A percentile compares a stretch with the other conserved stretches of the same genome.
Conservation (phyloP, 2,329 filamentous ascomycete species). For the Pezicula neosporulosa region DNA sequence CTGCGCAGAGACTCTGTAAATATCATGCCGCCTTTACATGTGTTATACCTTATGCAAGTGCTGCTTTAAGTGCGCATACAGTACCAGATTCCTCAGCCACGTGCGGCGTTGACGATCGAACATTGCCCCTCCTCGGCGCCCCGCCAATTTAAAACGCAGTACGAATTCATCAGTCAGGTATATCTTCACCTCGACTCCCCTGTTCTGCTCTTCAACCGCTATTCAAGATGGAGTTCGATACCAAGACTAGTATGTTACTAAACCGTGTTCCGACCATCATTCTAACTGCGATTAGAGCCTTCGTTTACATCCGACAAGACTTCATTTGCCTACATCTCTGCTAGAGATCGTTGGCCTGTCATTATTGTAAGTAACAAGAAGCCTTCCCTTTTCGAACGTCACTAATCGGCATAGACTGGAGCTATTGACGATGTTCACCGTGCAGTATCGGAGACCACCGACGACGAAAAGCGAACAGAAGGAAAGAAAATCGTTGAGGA, state of each 20-base stretch:
- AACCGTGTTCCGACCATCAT: neutral
- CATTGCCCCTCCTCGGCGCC: neutral
- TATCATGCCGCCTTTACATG: too few relatives aligned
- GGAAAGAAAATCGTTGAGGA: constrained; percentile 83
- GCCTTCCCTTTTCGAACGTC: neutral
- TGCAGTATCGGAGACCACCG: constrained; percentile 49
- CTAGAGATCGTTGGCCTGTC: constrained; percentile 84
- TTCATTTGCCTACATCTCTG: constrained; percentile 85
- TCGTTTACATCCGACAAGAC: constrained; percentile 77
- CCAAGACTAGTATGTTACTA: constrained; percentile 61
- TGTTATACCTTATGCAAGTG: too few relatives aligned
- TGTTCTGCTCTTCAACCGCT: neutral
- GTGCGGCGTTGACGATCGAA: too few relatives aligned
- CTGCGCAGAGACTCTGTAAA: too few relatives aligned
- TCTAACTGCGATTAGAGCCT: constrained; percentile 49
- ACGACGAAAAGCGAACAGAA: constrained; percentile 66
- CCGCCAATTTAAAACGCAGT: constrained; percentile 1
- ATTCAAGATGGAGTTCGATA: constrained; percentile 65
- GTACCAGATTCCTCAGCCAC: too few relatives aligned
- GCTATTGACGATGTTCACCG: constrained; percentile 94
- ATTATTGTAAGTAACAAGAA: constrained; percentile 62
- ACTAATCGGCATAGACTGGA: constrained; percentile 61
- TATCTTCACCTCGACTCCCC: neutral
- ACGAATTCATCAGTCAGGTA: neutral
- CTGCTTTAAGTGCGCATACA: too few relatives aligned